These are phyloP conservation scores for Orbilia quercus DNA, from an alignment of 2,329 filamentous ascomycete genomes.

Conservation along the genomic window DNA sequence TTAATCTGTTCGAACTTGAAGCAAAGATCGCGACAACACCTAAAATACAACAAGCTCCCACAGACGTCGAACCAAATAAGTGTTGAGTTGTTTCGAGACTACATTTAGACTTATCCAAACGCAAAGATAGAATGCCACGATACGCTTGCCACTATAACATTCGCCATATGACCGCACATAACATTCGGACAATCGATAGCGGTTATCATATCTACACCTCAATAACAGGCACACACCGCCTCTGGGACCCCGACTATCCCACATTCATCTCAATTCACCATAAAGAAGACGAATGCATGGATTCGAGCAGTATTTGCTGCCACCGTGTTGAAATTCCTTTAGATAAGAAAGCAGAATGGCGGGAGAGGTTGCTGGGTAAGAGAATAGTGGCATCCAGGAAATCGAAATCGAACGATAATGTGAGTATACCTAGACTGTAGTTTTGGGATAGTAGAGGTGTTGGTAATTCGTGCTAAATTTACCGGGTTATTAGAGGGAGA, in stretches of 20 bases:
- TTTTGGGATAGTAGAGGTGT: too few relatives aligned
- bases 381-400: conserved; percentile 12
- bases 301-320: not conserved
- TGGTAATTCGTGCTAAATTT: not conserved
- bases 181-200: conserved; percentile 17
- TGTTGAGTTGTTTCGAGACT: too few relatives aligned
- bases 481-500: conserved; percentile 1
- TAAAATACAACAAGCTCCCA: too few relatives aligned
- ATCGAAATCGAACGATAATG: not conserved
- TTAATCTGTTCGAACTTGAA: too few relatives aligned
- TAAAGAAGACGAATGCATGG: conserved; percentile 6
- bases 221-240: conserved; percentile 21
- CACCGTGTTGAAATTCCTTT: not conserved
- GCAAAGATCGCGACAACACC: too few relatives aligned
- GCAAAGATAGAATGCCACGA: conserved; percentile 23
- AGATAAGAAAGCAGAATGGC: conserved; percentile 14
- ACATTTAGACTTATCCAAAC: too few relatives aligned
- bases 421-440: too few relatives aligned
- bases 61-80: too few relatives aligned
- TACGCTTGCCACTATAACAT: conserved; percentile 39
- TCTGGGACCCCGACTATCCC: conserved; percentile 48
- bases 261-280: conserved; percentile 34
- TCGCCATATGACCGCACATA: conserved; percentile 14
- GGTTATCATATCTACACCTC: conserved; percentile 25
- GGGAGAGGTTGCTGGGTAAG: conserved; percentile 23